phyloP scores from a whole-genome alignment of 2,329 filamentous ascomycete species.

The Aotearoamyces nothofagi region DNA sequence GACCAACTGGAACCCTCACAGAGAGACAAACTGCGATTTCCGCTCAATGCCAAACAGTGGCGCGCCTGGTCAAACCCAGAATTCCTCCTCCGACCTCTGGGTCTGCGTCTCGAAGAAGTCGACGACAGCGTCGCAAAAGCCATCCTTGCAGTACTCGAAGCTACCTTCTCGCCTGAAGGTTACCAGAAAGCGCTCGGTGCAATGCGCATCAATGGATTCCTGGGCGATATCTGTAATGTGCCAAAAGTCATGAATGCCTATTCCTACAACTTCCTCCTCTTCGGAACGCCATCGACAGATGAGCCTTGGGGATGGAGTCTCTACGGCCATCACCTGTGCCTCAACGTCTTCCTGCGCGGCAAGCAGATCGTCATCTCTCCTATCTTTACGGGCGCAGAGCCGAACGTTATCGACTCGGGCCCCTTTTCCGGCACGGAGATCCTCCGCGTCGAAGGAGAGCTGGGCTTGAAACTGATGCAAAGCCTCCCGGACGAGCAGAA shows the following conservation, averaged over 20 bases:
- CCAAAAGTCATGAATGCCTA: constrained; percentile 4
- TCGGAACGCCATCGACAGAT: constrained; percentile 5
- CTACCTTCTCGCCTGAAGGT: constrained; percentile 4
- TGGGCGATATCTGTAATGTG: constrained; percentile 5
- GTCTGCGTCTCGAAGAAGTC: constrained; percentile 5
- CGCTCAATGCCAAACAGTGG: not conserved
- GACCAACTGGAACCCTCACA: not conserved
- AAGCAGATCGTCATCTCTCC: constrained; percentile 52
- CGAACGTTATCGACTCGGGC: constrained; percentile 30
- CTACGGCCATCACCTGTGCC: constrained; percentile 66
- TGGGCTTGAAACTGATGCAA: constrained; percentile 6
- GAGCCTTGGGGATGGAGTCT: constrained; percentile 7
- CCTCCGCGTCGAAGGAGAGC: constrained; percentile 19
- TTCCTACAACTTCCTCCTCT: constrained; percentile 7
- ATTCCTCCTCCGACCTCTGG: constrained; percentile 5
- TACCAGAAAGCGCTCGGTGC: constrained; percentile 4
- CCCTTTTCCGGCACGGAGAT: constrained; percentile 3
- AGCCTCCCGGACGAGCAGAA: not conserved
- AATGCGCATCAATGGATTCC: constrained; percentile 5
- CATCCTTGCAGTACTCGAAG: constrained; percentile 4
- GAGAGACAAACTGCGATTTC: not conserved
- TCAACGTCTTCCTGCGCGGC: constrained; percentile 51
- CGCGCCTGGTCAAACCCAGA: constrained; percentile 17
- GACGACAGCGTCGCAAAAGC: constrained; percentile 1
- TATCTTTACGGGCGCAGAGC: constrained; percentile 67